Base-by-base conservation (phyloP, 2,329 filamentous ascomycete species). In the Lecanicillium sp. region DNA sequence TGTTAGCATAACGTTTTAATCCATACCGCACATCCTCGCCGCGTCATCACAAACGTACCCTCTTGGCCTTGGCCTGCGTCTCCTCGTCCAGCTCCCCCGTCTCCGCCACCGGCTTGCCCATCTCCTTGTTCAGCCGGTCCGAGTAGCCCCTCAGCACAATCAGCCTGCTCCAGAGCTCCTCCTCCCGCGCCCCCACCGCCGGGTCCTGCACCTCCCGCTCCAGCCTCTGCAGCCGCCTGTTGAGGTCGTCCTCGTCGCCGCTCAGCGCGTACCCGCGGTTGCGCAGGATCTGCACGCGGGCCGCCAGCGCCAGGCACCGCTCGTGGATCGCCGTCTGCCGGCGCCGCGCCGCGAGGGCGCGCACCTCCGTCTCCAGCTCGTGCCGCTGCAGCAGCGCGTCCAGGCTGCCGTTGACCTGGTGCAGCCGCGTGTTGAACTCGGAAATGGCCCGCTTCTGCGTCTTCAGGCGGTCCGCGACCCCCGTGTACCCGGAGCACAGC, bases 101-200 rank as follows among this genome's bases (percentile, higher is more conserved):
- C 32, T 78, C 73, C 45, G 74, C 69, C 2, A 81, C 78, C 47
- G 83, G 72, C 67, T 81, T 83, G 62, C 84, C 86, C 50, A 88
- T 75, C 69, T 93, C 87, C 57, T 79, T 80, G 60, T 84, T 84
- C 56, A 94, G 66, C 58, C 81, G 77, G 55, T 84, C 79, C 19
- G 86, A 84, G 55, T 88, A 81, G 52, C 86, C 85, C 54, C 86
- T 74, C 40, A 93, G 70, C 30, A 84, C 78, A 41, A 90, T 84
- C 68, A 93, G 78, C 38, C 87, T 74, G 54, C 87, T 89, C 87
- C 87, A 93, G 37, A 93, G 81, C 70, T 93, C 87, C 65, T 93
- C 88, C 61, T 88, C 84, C 55, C 86, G 73, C 3, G 86, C 87
- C 30, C 79, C 78, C 48, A 91, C 74, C 7, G 83, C 82, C 7